Percentiles rank a stretch among this genome's conserved stretches.
Conservation (phyloP, 441 rosid genomes). For the Daphne laureola region DNA sequence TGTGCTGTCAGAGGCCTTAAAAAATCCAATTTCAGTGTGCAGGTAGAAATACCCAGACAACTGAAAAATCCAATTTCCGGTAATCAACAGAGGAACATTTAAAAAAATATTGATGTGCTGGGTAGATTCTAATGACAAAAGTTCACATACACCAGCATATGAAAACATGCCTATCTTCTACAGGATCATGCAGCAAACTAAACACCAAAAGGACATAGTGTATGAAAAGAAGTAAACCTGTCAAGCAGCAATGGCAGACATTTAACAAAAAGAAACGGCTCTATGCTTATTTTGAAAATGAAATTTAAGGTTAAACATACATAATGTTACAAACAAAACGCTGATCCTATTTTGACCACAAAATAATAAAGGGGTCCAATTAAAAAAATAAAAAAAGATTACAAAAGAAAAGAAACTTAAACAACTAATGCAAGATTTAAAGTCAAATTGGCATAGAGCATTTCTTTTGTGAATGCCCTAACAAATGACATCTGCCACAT, state of each 20-base stretch:
- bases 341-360: constrained; percentile 18
- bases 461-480: constrained; percentile 98
- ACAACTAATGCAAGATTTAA: neutral
- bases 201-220: no score
- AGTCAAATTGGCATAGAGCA: constrained; percentile 78
- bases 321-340: constrained; percentile 31
- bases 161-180: no score
- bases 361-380: constrained; percentile 3
- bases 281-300: constrained; percentile 20
- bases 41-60: no score
- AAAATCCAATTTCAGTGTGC: no score
- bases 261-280: neutral
- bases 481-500: constrained; percentile 89
- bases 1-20: no score
- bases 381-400: neutral
- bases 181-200: no score
- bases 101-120: no score
- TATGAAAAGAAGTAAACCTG: no score
- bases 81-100: no score
- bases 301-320: constrained; percentile 22
- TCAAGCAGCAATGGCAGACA: neutral
- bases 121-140: no score
- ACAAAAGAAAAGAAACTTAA: constrained; percentile 11
- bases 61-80: no score
- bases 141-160: no score